Conservation (phyloP, 2,329 filamentous ascomycete species). For the Cladosporium cucumerinum region DNA sequence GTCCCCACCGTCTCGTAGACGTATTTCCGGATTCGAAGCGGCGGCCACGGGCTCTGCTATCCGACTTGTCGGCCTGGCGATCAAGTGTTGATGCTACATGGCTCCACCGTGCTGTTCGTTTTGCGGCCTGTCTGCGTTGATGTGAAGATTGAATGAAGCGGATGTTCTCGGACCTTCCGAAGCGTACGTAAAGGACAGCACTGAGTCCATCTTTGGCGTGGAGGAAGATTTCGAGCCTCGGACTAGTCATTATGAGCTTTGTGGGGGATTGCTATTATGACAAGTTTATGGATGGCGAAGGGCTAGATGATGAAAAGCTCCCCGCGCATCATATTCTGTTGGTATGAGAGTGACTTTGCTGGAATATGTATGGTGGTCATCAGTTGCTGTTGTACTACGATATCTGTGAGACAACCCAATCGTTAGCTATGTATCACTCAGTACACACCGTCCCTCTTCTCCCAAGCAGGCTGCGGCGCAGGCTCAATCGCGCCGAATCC, state of each 20-base stretch:
- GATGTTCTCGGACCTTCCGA: neutral
- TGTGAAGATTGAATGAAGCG: neutral
- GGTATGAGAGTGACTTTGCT: too few species aligned
- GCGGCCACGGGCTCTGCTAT: neutral
- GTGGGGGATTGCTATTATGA: neutral
- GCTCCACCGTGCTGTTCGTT: neutral
- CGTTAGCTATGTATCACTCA: constrained; percentile 14
- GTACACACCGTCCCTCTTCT: constrained; percentile 32
- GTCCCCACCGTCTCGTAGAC: neutral
- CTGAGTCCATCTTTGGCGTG: neutral
- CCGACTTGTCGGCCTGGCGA: neutral
- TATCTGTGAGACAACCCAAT: too few species aligned
- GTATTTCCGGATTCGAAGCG: neutral
- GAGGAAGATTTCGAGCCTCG: neutral
- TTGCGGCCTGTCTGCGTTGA: neutral
- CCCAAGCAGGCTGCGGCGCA: constrained; percentile 32
- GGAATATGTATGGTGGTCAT: neutral
- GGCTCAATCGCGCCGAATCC: constrained; percentile 32
- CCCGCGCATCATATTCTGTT: too few species aligned
- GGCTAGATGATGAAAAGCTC: neutral
- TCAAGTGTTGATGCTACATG: neutral
- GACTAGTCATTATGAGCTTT: neutral
- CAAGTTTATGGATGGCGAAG: neutral
- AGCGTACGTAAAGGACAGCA: neutral
- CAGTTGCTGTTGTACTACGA: neutral